Evolutionary conservation across 139 green algal species (phyloP).

Genomic region (Ostreobium quekettii): DNA sequence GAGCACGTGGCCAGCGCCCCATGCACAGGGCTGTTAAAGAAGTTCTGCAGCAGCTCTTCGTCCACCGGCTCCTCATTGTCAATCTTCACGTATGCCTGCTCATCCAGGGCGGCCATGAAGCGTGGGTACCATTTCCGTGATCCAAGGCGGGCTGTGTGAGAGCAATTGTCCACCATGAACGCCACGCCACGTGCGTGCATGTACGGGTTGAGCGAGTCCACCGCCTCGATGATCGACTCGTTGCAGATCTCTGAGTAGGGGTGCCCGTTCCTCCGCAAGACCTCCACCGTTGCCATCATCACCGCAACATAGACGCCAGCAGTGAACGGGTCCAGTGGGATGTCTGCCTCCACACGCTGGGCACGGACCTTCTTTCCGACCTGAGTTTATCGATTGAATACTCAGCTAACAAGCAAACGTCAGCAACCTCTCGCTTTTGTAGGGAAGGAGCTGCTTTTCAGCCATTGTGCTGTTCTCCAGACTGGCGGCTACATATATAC

Average conservation of each 20-base stretch:
- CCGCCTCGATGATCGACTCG: constrained; percentile 96
- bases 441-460: too few relatives aligned
- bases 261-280: constrained; percentile 89
- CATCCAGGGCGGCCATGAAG: constrained; percentile 97
- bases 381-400: too few relatives aligned
- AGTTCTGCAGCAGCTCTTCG: constrained; percentile 40
- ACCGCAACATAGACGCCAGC: constrained; percentile 94
- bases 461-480: too few relatives aligned
- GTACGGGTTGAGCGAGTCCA: constrained; percentile 99
- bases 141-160: constrained; percentile 96
- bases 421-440: too few relatives aligned
- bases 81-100: constrained; percentile 76
- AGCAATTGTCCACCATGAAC: constrained; percentile 99
- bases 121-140: constrained; percentile 95
- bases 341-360: constrained; percentile 70
- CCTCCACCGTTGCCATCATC: constrained; percentile 96
- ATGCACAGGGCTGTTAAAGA: constrained; percentile 45
- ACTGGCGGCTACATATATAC: too few relatives aligned
- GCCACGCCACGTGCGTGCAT: constrained; percentile 98
- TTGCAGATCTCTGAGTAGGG: constrained; percentile 99
- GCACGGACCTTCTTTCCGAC: constrained; percentile 82
- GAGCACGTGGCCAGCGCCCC: constrained; percentile 79
- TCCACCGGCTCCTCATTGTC: constrained; percentile 54
- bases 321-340: constrained; percentile 97
- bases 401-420: too few relatives aligned